Percentiles rank a stretch among this genome's conserved stretches.
Evolutionary conservation across 1,139 yeast genomes (phyloP).

Genomic region (Saccharomyces hybrid): DNA sequence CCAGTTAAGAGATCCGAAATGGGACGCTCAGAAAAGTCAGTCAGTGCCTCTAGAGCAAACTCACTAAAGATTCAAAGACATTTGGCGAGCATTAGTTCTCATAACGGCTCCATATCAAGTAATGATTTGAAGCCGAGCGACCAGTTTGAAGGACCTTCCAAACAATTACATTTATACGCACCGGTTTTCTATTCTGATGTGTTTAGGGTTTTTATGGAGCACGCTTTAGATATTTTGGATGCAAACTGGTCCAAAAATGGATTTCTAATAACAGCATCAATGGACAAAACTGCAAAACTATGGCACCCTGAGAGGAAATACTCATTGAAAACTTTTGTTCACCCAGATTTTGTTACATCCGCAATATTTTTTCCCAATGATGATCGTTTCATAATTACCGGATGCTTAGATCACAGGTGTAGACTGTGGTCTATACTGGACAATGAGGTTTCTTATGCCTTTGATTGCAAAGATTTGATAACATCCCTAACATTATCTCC

Average conservation of each 20-base stretch:
- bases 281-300: constrained; percentile 74
- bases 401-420: constrained; percentile 70
- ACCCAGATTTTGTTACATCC: constrained; percentile 76
- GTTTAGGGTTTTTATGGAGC: constrained; percentile 53
- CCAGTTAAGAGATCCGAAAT: constrained; percentile 52
- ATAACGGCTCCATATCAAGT: constrained; percentile 1
- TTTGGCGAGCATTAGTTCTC: constrained; percentile 1
- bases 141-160: background rate
- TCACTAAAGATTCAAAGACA: constrained; percentile 6
- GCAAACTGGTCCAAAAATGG: constrained; percentile 87
- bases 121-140: background rate
- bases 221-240: constrained; percentile 59
- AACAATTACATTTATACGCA: constrained; percentile 38
- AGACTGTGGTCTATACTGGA: constrained; percentile 83
- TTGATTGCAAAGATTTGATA: constrained; percentile 28
- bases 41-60: constrained; percentile 4
- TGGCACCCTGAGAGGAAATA: constrained; percentile 74
- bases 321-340: constrained; percentile 59
- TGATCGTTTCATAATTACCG: constrained; percentile 79
- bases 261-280: constrained; percentile 71
- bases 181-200: constrained; percentile 80
- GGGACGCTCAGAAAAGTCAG: constrained; percentile 14
- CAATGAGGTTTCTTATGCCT: constrained; percentile 38
- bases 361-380: constrained; percentile 79
- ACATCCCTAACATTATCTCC: constrained; percentile 26